A percentile compares a stretch with the other conserved stretches of the same genome.
phyloP scores from a whole-genome alignment of 768 basidiomycete species.

The Boletus tylopilopsis region DNA sequence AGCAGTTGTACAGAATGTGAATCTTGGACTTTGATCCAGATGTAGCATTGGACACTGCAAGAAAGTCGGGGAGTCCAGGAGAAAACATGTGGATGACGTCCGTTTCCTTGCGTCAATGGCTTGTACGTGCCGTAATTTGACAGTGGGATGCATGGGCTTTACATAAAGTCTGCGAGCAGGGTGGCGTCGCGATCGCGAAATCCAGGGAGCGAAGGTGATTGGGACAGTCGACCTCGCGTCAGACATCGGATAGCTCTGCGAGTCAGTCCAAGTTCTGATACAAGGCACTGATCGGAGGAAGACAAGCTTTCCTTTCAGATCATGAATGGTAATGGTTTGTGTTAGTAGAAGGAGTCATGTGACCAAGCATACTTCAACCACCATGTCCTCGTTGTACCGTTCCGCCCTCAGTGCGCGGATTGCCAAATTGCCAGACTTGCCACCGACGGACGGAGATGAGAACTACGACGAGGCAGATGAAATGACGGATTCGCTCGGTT shows the following conservation, averaged over 20 bases:
- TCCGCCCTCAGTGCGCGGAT: conserved; percentile 75
- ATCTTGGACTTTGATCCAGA: conserved; percentile 12
- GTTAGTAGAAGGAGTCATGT: no score
- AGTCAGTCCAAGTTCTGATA: no score
- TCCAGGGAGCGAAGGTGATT: background rate
- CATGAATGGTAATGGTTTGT: no score
- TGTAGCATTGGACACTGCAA: conserved; percentile 13
- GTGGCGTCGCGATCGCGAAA: conserved; percentile 12
- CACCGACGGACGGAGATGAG: conserved; percentile 41
- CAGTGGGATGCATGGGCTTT: conserved; percentile 3
- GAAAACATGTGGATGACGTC: conserved; percentile 18
- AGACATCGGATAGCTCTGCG: no score
- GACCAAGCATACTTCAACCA: background rate
- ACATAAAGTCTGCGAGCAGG: conserved; percentile 12
- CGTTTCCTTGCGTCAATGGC: conserved; percentile 18
- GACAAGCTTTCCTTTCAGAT: no score
- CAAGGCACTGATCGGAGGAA: no score
- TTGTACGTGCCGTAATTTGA: conserved; percentile 14
- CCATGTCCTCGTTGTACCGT: conserved; percentile 71
- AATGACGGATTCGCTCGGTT: conserved; percentile 52
- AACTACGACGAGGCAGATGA: conserved; percentile 44
- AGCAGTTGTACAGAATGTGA: no score
- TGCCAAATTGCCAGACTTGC: conserved; percentile 66
- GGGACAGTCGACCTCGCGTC: no score
- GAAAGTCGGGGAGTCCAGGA: conserved; percentile 15